Percentiles rank a stretch among this genome's conserved stretches.
These are phyloP conservation scores for Trichoderma brevicompactum DNA, from an alignment of 2,329 filamentous ascomycete genomes.

Conservation along the genomic window DNA sequence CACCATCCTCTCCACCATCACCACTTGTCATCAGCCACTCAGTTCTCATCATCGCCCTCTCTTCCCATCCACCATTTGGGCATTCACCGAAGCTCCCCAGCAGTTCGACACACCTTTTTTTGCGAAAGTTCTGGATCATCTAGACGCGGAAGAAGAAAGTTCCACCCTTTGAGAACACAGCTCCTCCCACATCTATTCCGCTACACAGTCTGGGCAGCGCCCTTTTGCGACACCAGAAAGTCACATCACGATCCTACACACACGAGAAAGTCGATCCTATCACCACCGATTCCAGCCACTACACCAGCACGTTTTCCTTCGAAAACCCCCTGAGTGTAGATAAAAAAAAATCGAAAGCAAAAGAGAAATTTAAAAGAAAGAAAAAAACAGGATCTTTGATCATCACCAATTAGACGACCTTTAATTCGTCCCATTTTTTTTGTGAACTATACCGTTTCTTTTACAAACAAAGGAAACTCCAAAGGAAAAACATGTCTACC, in stretches of 20 bases:
- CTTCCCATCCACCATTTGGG: slow-evolving; percentile 36
- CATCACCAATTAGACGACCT: slow-evolving; percentile 35
- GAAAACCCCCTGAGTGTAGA: slow-evolving; percentile 85
- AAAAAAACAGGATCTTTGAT: slow-evolving; percentile 35
- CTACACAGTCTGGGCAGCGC: slow-evolving; percentile 42
- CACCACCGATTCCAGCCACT: slow-evolving; percentile 53
- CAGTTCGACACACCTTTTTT: slow-evolving; percentile 35
- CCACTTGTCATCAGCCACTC: slow-evolving; percentile 33
- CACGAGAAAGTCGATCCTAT: slow-evolving; percentile 48
- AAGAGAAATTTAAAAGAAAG: slow-evolving; percentile 37
- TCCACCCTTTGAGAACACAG: slow-evolving; percentile 37
- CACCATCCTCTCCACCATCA: slow-evolving; percentile 42
- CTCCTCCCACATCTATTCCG: slow-evolving; percentile 40
- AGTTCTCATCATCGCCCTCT: slow-evolving; percentile 43
- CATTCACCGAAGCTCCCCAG: slow-evolving; percentile 24
- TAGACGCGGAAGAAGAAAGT: slow-evolving; percentile 37
- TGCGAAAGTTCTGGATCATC: slow-evolving; percentile 42
- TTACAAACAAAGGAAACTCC: slow-evolving; percentile 1
- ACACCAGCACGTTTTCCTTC: slow-evolving; percentile 94
- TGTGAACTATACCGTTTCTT: slow-evolving; percentile 29
- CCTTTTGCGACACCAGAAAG: slow-evolving; percentile 40
- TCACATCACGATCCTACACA: slow-evolving; percentile 47
- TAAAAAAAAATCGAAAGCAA: slow-evolving; percentile 57
- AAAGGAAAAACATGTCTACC: slow-evolving; percentile 67
- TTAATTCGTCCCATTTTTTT: slow-evolving; percentile 28